Conservation (phyloP, 768 basidiomycete species). For the Trametes cingulata region DNA sequence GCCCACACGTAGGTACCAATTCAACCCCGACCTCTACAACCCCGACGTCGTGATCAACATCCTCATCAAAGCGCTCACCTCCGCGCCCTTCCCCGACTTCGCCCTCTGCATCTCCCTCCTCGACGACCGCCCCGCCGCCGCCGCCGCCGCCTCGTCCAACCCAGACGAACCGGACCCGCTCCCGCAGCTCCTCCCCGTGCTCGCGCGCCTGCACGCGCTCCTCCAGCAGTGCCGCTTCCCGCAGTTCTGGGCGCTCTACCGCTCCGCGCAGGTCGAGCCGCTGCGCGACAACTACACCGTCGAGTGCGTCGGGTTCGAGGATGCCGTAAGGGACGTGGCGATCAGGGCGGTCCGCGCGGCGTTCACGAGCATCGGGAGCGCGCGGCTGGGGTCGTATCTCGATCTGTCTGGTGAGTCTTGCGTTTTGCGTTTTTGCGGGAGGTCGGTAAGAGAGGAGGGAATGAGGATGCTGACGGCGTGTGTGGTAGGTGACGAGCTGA, state of each 20-base stretch:
- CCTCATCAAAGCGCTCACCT: conserved; percentile 87
- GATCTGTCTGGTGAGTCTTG: conserved; percentile 59
- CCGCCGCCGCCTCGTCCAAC: conserved; percentile 43
- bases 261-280: conserved; percentile 65
- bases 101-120: conserved; percentile 92
- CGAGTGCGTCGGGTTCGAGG: conserved; percentile 81
- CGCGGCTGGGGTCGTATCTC: conserved; percentile 71
- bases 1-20: conserved; percentile 73
- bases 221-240: conserved; percentile 87
- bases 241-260: conserved; percentile 79
- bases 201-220: conserved; percentile 66
- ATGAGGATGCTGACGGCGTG: neutral
- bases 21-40: conserved; percentile 92
- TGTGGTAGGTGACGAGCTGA: conserved; percentile 53
- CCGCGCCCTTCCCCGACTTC: conserved; percentile 89
- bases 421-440: neutral
- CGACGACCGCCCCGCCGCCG: conserved; percentile 62
- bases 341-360: conserved; percentile 76
- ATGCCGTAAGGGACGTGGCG: conserved; percentile 76
- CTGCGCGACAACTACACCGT: conserved; percentile 86
- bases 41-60: conserved; percentile 93
- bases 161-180: conserved; percentile 84
- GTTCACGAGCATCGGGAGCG: conserved; percentile 70
- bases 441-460: neutral
- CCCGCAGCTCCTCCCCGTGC: conserved; percentile 64